Conservation (phyloP, 2,329 filamentous ascomycete genomes). For the Penicillium digitatum region DNA sequence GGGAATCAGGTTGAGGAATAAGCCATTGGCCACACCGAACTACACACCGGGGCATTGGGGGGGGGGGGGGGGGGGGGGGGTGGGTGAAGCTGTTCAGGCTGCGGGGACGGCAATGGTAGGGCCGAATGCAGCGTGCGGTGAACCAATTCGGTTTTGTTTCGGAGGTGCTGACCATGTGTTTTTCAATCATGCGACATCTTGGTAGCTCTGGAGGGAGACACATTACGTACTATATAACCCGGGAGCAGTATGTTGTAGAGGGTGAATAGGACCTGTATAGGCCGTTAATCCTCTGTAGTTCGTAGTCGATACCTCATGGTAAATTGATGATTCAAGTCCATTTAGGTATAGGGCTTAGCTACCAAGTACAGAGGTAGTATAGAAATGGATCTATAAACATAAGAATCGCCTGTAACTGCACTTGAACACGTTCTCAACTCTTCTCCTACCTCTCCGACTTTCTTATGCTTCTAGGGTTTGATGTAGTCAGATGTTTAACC, state of each 20-base stretch:
- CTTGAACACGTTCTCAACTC: not conserved
- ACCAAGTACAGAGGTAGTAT: too few species aligned
- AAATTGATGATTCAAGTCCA: not conserved
- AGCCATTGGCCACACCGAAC: constrained; percentile 22
- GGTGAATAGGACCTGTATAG: not conserved
- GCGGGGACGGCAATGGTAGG: constrained; percentile 20
- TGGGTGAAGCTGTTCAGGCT: constrained; percentile 31
- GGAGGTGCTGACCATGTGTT: not conserved
- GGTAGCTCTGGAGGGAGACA: not conserved
- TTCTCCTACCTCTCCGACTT: too few species aligned
- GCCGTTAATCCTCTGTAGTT: not conserved
- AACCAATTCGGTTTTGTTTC: constrained; percentile 18
- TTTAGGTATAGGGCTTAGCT: not conserved
- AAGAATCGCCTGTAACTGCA: not conserved
- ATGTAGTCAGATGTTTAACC: not conserved
- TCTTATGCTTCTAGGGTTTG: not conserved
- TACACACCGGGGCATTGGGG: constrained; percentile 20
- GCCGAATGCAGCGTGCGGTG: constrained; percentile 37
- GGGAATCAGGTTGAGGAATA: constrained; percentile 17
- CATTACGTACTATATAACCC: not conserved
- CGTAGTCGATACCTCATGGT: not conserved
- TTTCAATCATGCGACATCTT: not conserved
- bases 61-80: too few species aligned
- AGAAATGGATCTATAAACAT: not conserved
- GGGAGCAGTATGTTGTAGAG: too few species aligned